phyloP scores from a whole-genome alignment of 805 yeast genomes.

The Suhomyces xylopsoci region DNA sequence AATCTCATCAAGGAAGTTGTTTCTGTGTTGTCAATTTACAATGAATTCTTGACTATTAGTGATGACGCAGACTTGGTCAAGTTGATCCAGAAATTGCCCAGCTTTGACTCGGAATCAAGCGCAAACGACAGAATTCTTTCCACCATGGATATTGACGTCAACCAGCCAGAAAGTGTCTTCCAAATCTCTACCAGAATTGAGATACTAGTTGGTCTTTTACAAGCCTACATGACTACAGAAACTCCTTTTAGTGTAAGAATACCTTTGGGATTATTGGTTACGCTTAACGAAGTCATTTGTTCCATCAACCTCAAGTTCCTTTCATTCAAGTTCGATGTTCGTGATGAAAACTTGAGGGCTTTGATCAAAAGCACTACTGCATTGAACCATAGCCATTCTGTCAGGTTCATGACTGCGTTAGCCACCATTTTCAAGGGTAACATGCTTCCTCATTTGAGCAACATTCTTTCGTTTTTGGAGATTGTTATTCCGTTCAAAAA shows the following conservation, averaged over 20 bases:
- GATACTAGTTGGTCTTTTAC: constrained; percentile 38
- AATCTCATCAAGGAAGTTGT: constrained; percentile 51
- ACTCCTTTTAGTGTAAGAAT: constrained; percentile 56
- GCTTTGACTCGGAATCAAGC: constrained; percentile 6
- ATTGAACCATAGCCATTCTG: constrained; percentile 44
- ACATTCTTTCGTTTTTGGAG: constrained; percentile 55
- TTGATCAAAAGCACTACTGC: constrained; percentile 43
- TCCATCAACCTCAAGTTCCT: constrained; percentile 55
- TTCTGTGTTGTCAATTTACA: constrained; percentile 54
- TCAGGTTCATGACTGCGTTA: constrained; percentile 38
- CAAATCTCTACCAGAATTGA: constrained; percentile 51
- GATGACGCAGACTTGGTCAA: constrained; percentile 51
- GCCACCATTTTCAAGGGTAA: constrained; percentile 35
- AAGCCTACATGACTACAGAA: constrained; percentile 44
- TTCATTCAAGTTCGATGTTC: constrained; percentile 56
- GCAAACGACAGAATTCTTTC: constrained; percentile 7
- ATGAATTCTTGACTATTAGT: constrained; percentile 53
- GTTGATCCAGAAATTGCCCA: constrained; percentile 35
- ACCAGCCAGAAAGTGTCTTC: constrained; percentile 49
- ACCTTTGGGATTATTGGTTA: constrained; percentile 59
- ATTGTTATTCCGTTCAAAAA: constrained; percentile 53
- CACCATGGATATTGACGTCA: constrained; percentile 54
- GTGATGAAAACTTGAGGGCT: constrained; percentile 49
- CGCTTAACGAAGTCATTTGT: constrained; percentile 51
- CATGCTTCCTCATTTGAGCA: constrained; percentile 45